Evolutionary conservation across 352 stramenopile species (phyloP), one percentile per base, ranked within the genome.

Genomic region (Pythium monospermum): DNA sequence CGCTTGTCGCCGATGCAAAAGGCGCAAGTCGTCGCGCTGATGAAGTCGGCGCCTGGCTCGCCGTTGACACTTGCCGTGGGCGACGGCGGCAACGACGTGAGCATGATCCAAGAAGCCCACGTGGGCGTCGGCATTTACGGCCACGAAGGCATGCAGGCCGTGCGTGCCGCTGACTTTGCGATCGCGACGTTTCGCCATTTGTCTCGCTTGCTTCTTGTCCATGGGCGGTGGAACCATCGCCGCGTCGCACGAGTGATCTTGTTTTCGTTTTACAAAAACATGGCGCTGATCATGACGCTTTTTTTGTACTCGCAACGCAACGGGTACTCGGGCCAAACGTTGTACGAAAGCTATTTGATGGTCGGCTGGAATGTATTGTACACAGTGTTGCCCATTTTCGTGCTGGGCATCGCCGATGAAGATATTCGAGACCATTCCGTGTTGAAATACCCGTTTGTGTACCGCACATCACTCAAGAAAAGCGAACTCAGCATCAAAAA

Each of bases 21-120:
- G 61, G 87, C 87, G 15, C 80, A 94, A 60, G 71, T 97, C 1
- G 96, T 99, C 4, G 84, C 93, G 39, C 76, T 99, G 18, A 97
- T 99, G 56, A 94, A 93, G 31, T 66, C 65, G 0, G 76, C 78
- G 3, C 72, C 77, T 5, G 75, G 71, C 1, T 64, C 77, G 16
- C 94, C 81, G 0, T 37, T 94, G 12, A 98, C 95, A 0, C 71
- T 99, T 5, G 96, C 96, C 5, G 97, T 99, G 44, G 97, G 97
- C 18, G 97, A 99, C 68, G 97, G 97, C 37, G 97, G 96, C 1
- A 99, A 99, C 60, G 97, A 99, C 62, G 96, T 99, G 21, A 96
- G 94, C 49, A 99, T 99, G 97, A 99, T 99, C 52, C 96, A 99
- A 76, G 95, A 98, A 69, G 97, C 97, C 28, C 92, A 99, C 45